Conservation (phyloP, 805 yeast species). For the Wickerhamomyces bisporus region DNA sequence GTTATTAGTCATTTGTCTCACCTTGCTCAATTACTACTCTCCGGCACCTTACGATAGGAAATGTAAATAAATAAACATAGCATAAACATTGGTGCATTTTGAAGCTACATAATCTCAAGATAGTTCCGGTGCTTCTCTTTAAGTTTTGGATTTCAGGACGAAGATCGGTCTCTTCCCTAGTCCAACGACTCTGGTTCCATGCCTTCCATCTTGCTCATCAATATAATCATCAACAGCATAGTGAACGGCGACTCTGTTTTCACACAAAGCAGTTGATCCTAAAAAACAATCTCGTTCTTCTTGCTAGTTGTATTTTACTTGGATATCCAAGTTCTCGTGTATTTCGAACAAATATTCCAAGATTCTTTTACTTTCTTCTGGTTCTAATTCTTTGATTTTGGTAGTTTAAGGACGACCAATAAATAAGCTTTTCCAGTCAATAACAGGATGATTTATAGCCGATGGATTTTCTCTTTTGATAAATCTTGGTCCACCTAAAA, state of each 20-base stretch:
- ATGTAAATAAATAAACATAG: too few relatives aligned
- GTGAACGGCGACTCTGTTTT: constrained; percentile 51
- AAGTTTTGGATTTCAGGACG: constrained; percentile 45
- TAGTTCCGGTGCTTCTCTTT: constrained; percentile 49
- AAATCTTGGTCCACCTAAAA: constrained; percentile 40
- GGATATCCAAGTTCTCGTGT: constrained; percentile 47
- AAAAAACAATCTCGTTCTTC: constrained; percentile 33
- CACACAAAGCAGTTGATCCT: constrained; percentile 56
- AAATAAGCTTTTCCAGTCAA: constrained; percentile 54
- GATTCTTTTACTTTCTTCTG: constrained; percentile 41
- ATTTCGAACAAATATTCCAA: constrained; percentile 39
- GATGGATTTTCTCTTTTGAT: constrained; percentile 52
- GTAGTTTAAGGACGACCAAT: constrained; percentile 45
- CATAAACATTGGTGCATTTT: too few relatives aligned
- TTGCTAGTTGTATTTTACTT: constrained; percentile 50
- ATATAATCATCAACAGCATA: constrained; percentile 44
- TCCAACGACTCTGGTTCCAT: constrained; percentile 49
- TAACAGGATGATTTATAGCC: constrained; percentile 56
- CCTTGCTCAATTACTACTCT: too few relatives aligned
- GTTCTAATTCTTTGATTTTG: constrained; percentile 45
- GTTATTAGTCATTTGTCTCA: too few relatives aligned
- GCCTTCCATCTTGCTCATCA: constrained; percentile 53
- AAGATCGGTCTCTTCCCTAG: constrained; percentile 50
- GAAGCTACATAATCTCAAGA: too few relatives aligned
- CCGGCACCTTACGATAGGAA: too few relatives aligned